These are phyloP conservation scores for Dipteronia dyeriana DNA, from an alignment of 345 rosid genomes.

Conservation along the genomic window DNA sequence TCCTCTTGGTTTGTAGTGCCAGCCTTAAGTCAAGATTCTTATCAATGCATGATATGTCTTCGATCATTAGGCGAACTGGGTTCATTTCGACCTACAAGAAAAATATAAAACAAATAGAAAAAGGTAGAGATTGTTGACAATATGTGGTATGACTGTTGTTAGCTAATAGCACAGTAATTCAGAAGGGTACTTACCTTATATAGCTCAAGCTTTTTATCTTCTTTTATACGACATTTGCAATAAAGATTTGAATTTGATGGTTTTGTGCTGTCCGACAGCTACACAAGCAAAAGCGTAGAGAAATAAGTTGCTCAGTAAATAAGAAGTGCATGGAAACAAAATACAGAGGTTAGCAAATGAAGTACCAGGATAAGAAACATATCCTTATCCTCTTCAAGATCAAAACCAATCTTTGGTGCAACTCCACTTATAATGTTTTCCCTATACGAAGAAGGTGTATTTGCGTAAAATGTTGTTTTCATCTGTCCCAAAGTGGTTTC, in stretches of 20 bases:
- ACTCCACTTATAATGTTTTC: conserved; percentile 8
- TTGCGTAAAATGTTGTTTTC: conserved; percentile 14
- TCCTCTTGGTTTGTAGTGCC: no score
- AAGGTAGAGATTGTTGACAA: neutral
- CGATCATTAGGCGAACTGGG: neutral
- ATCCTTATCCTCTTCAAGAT: conserved; percentile 5
- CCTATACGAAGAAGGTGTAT: conserved; percentile 20
- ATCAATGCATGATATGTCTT: no score
- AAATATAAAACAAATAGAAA: no score
- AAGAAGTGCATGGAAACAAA: neutral
- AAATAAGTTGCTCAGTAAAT: neutral
- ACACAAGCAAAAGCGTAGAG: neutral
- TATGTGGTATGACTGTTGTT: no score
- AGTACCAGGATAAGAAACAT: conserved; percentile 19
- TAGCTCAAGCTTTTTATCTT: conserved; percentile 31
- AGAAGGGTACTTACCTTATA: conserved; percentile 35
- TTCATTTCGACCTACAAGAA: no score
- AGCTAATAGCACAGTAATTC: no score
- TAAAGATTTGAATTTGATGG: neutral
- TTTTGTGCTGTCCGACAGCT: neutral
- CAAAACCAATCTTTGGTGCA: conserved; percentile 14
- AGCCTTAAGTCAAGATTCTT: no score
- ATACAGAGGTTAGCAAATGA: neutral
- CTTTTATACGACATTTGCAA: conserved; percentile 42
- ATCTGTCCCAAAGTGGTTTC: conserved; percentile 22